These are phyloP conservation scores for Paulownia fortunei DNA, from an alignment of 257 asterid genomes.

Conservation along the genomic window DNA sequence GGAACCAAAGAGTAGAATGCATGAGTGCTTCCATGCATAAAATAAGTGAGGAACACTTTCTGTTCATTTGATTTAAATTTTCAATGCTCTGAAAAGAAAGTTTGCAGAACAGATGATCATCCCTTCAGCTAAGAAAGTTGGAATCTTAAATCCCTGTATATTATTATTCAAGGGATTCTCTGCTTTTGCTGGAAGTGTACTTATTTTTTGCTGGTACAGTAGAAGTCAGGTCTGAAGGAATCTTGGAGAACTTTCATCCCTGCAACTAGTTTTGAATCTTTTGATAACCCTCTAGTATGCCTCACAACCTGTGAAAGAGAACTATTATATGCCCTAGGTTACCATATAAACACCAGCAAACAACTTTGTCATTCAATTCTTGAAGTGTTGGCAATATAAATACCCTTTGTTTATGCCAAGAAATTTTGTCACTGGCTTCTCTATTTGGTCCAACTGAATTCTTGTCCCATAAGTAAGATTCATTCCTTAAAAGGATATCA, in stretches of 20 bases:
- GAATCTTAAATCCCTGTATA: not conserved
- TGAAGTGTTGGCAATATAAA: not conserved
- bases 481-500: not conserved
- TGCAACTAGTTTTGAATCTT: not conserved
- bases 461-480: not conserved
- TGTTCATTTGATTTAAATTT: not conserved
- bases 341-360: not conserved
- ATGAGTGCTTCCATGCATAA: not conserved
- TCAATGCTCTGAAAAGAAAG: not conserved
- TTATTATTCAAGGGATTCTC: not conserved
- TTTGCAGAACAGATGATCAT: not conserved
- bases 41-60: not conserved
- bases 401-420: not conserved
- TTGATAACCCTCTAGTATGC: not conserved
- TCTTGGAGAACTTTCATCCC: not conserved
- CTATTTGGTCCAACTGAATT: constrained; percentile 7
- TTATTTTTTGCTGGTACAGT: not conserved
- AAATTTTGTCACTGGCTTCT: not conserved
- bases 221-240: not conserved
- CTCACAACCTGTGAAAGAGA: not conserved
- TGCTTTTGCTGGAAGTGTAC: not conserved
- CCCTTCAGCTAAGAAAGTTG: not conserved
- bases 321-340: not conserved
- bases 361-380: not conserved
- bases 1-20: not conserved